A percentile compares a stretch with the other conserved stretches of the same genome.
These are phyloP conservation scores for Ailanthus altissimus DNA, from an alignment of 345 rosid genomes.

Conservation along the genomic window DNA sequence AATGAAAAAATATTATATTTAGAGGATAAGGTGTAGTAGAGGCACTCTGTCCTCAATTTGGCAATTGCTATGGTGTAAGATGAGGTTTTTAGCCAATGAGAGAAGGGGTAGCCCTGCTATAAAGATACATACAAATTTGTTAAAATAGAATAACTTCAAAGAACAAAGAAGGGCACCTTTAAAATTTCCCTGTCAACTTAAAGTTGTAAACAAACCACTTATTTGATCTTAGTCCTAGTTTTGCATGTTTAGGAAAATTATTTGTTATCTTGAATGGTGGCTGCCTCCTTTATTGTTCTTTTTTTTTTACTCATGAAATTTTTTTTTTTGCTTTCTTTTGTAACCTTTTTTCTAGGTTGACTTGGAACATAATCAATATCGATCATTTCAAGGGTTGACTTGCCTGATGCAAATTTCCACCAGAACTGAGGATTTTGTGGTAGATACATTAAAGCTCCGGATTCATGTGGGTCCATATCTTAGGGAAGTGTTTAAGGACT, in stretches of 20 bases:
- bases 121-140: neutral
- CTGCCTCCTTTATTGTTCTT: neutral
- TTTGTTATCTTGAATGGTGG: neutral
- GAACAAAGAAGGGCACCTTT: neutral
- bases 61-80: neutral
- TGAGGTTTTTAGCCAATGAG: neutral
- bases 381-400: constrained; percentile 93
- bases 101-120: neutral
- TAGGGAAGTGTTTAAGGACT: constrained; percentile 88
- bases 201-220: neutral
- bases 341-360: constrained; percentile 63
- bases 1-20: neutral
- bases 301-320: neutral
- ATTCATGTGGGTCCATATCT: constrained; percentile 80
- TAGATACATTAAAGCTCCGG: constrained; percentile 86
- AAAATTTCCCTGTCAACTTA: neutral
- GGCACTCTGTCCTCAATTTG: neutral
- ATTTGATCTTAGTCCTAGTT: neutral
- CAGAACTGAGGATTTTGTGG: constrained; percentile 79
- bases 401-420: constrained; percentile 99
- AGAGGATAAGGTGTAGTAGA: neutral
- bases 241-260: neutral
- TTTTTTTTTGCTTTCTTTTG: neutral
- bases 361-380: constrained; percentile 95
- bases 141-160: too few relatives aligned